Base-by-base conservation (phyloP, 2,329 filamentous ascomycete species). In the Arthrocladium fulminans region DNA sequence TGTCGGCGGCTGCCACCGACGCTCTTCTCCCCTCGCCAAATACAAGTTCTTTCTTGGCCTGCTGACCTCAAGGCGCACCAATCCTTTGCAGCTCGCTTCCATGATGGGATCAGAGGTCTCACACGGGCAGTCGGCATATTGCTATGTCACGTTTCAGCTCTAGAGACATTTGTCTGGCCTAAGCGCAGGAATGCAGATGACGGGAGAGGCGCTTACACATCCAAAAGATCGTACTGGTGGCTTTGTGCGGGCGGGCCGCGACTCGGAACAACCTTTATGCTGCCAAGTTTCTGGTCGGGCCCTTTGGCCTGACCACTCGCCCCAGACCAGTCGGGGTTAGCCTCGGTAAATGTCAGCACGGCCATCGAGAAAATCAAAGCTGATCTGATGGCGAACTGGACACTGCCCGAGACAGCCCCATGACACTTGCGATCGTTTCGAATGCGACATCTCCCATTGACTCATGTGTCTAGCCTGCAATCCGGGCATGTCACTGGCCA, bases 251-350 rank as follows among this genome's bases (percentile, higher is more conserved):
- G 90, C 88, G 23, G 92, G 92, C 13, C 71, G 96, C 49, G 87
- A 98, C 70, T 97, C 97, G 92, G 88, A 89, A 37, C 88, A 95
- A 72, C 95, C 95, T 70, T 92, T 94, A 65, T 68, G 60, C 30
- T 35, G 32, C 32, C 32, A 35, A 35, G 32, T 5, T 35, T 35
- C 6, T 5, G 32, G 13, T 6, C 17, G n/a, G 32, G 32, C 6
- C 32, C 6, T 35, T 37, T 13, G 20, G 13, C 7, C 19, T 15
- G 22, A 10, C 39, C 20, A 25, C 19, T n/a, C n/a, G 12, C 32
- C n/a, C 8, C 19, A 24, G 8, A 42, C 15, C 22, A 24, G 24
- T 42, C 22, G 39, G 39, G 8, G 15, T 13, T 19, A 25, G 22
- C 20, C 22, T 22, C 37, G 37, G 37, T 22, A 40, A 24, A 7